These are phyloP conservation scores for bread wheat (Triticum aestivum) DNA, from an alignment of 176 grass and related monocot genomes.

Conservation along the genomic window DNA sequence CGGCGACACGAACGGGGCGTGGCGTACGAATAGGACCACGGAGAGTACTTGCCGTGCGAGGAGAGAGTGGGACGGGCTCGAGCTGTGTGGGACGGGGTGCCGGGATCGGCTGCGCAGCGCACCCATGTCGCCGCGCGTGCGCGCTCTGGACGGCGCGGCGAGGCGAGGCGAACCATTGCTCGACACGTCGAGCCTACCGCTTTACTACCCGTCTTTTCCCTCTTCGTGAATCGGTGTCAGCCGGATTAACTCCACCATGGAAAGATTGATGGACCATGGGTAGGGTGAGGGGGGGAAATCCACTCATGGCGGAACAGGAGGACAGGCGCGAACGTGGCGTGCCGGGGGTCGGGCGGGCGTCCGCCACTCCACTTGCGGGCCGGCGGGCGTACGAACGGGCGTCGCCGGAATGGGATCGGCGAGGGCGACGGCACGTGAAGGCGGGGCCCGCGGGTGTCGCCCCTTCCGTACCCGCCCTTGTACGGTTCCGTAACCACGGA, in stretches of 20 bases:
- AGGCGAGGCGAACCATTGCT: accelerated
- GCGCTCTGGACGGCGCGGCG: too few relatives aligned
- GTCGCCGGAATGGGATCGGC: neutral
- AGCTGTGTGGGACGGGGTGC: neutral
- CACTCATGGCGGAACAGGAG: neutral
- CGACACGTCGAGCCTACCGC: neutral
- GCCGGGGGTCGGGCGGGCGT: neutral
- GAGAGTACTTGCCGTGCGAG: neutral
- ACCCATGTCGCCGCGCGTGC: too few relatives aligned
- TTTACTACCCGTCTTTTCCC: too few relatives aligned
- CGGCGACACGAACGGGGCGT: neutral
- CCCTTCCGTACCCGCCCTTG: slow-evolving; percentile 52
- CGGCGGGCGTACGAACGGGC: neutral
- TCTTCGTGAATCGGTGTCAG: too few relatives aligned
- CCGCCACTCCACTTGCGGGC: neutral
- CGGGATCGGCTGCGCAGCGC: neutral
- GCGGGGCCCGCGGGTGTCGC: neutral
- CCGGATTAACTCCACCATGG: neutral
- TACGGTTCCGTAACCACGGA: slow-evolving; percentile 57
- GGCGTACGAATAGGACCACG: slow-evolving; percentile 42
- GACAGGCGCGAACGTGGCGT: neutral
- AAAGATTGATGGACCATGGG: neutral
- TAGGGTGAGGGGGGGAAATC: too few relatives aligned
- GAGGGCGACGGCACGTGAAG: slow-evolving; percentile 27
- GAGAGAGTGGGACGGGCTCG: neutral